A percentile compares a stretch with the other conserved stretches of the same genome.
phyloP scores from a whole-genome alignment of 768 basidiomycete genomes.

The Fistulinella prunicolor region DNA sequence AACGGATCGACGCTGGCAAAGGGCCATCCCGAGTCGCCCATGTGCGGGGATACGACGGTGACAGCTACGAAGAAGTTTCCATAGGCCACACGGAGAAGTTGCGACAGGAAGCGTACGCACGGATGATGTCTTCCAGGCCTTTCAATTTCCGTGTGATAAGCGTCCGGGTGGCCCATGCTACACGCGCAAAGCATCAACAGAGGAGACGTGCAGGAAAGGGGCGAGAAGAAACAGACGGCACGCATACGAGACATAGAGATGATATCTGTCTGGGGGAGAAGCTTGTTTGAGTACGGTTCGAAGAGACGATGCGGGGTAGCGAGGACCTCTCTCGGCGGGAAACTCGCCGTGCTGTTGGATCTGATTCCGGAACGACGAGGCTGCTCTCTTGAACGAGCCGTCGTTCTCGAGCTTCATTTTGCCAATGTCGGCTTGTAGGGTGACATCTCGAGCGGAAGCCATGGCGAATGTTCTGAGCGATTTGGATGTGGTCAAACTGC shows the following conservation, averaged over 20 bases:
- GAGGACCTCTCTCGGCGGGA: slow-evolving; percentile 71
- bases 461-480: slow-evolving; percentile 20
- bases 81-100: not conserved
- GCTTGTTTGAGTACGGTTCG: not conserved
- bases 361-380: slow-evolving; percentile 50
- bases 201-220: no score
- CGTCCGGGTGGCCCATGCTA: slow-evolving; percentile 92
- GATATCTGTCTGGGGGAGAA: slow-evolving; percentile 71
- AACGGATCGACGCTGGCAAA: slow-evolving; percentile 69
- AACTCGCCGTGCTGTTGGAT: slow-evolving; percentile 60
- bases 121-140: slow-evolving; percentile 80
- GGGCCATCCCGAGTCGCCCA: slow-evolving; percentile 86
- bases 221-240: slow-evolving; percentile 57
- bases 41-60: slow-evolving; percentile 78
- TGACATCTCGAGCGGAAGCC: slow-evolving; percentile 32
- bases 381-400: slow-evolving; percentile 63
- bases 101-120: slow-evolving; percentile 41
- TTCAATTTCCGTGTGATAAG: slow-evolving; percentile 90
- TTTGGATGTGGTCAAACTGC: not conserved
- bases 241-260: slow-evolving; percentile 83
- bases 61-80: slow-evolving; percentile 47
- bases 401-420: slow-evolving; percentile 53
- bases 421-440: slow-evolving; percentile 48
- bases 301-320: not conserved
- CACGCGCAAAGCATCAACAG: not conserved